Percentiles rank a stretch among this genome's conserved stretches.
These are phyloP conservation scores for Parathielavia appendiculata DNA, from an alignment of 495 filamentous ascomycete species.

Conservation along the genomic window DNA sequence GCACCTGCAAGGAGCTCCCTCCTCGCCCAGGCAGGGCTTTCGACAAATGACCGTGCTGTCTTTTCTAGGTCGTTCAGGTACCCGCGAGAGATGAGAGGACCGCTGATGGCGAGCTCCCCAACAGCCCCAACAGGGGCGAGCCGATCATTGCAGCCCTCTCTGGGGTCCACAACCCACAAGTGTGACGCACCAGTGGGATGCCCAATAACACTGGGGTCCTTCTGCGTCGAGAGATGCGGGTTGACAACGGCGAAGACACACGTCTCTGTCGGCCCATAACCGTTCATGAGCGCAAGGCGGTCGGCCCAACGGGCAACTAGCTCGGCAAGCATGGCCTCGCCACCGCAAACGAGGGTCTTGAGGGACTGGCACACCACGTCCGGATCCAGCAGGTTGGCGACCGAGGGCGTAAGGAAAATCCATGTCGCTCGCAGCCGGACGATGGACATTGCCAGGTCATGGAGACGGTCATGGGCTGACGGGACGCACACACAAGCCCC, in stretches of 20 bases:
- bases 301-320: constrained; percentile 51
- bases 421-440: constrained; percentile 19
- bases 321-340: constrained; percentile 27
- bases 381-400: constrained; percentile 29
- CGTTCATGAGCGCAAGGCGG: constrained; percentile 47
- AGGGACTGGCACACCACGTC: constrained; percentile 20
- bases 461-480: constrained; percentile 46
- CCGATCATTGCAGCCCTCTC: constrained; percentile 9
- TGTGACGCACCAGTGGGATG: constrained; percentile 14
- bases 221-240: constrained; percentile 14
- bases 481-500: constrained; percentile 62
- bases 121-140: constrained; percentile 33
- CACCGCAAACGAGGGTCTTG: constrained; percentile 30
- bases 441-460: constrained; percentile 26
- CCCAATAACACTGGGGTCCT: constrained; percentile 21
- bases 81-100: constrained; percentile 44
- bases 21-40: constrained; percentile 16
- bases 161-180: constrained; percentile 23
- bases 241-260: constrained; percentile 20
- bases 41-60: constrained; percentile 49
- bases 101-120: constrained; percentile 51
- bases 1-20: neutral
- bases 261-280: constrained; percentile 51
- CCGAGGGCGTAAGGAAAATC: constrained; percentile 25
- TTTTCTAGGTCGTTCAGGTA: constrained; percentile 67